phyloP scores from a whole-genome alignment of 345 rosid species.

The thale cress (Arabidopsis thaliana) region TAIR10.1 NC_003070.9:713501-714000 shows the following conservation, averaged over 20 bases:
- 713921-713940: constrained; percentile 85
- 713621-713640: constrained; percentile 81
- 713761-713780: constrained; percentile 85
- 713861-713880: constrained; percentile 95
- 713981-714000: constrained; percentile 85
- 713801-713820: constrained; percentile 93
- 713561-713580: constrained; percentile 88
- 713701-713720: constrained; percentile 89
- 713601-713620: constrained; percentile 95
- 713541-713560: constrained; percentile 96
- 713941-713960: constrained; percentile 76
- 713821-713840: constrained; percentile 96
- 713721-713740: constrained; percentile 97
- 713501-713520: constrained; percentile 80
- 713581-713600: constrained; percentile 96
- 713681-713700: constrained; percentile 69
- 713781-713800: constrained; percentile 94
- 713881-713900: constrained; percentile 91
- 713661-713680: constrained; percentile 57
- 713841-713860: constrained; percentile 96
- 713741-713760: constrained; percentile 92
- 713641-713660: constrained; percentile 91
- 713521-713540: constrained; percentile 89
- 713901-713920: constrained; percentile 72
- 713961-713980: constrained; percentile 76